Evolutionary conservation across 495 filamentous ascomycete species (phyloP).

Genomic region (Xylaria longipes): DNA sequence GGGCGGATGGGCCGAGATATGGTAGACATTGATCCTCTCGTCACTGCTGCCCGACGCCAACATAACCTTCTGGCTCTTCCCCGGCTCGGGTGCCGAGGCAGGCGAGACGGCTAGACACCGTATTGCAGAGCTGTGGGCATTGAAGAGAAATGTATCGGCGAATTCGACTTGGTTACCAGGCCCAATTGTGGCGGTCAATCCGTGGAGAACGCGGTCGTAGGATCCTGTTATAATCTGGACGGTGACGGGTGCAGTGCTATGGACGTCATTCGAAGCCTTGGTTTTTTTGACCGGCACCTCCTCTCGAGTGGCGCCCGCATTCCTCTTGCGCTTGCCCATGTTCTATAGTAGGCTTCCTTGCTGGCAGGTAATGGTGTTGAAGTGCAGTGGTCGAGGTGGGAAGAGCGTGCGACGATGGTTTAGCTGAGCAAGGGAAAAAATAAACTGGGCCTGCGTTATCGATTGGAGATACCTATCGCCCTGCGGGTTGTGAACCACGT

Average conservation of each 20-base stretch:
- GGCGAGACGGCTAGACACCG: conserved; percentile 89
- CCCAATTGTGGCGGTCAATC: conserved; percentile 77
- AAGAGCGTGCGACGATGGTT: neutral
- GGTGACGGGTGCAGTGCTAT: conserved; percentile 52
- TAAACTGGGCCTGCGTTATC: conserved; percentile 38
- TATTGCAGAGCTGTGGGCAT: conserved; percentile 88
- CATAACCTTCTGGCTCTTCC: conserved; percentile 71
- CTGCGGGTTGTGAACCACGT: too few relatives aligned
- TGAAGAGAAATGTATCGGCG: conserved; percentile 93
- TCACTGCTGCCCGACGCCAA: conserved; percentile 91
- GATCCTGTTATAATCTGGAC: conserved; percentile 92
- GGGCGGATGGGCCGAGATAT: conserved; percentile 77
- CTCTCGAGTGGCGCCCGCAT: conserved; percentile 43
- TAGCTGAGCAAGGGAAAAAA: conserved; percentile 26
- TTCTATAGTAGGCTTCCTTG: conserved; percentile 21
- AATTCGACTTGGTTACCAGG: conserved; percentile 64
- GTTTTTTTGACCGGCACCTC: conserved; percentile 47
- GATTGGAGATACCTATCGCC: conserved; percentile 23
- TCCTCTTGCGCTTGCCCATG: conserved; percentile 82
- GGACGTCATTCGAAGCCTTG: conserved; percentile 44
- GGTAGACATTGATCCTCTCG: conserved; percentile 94
- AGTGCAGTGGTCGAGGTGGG: conserved; percentile 8
- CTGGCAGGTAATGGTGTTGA: conserved; percentile 6
- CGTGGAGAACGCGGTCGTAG: conserved; percentile 93
- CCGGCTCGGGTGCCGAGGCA: conserved; percentile 63